Evolutionary conservation across 1,284 basidiomycete species (phyloP), one percentile per base, ranked within the genome.

Genomic region (Fomitopsis pinicola): DNA sequence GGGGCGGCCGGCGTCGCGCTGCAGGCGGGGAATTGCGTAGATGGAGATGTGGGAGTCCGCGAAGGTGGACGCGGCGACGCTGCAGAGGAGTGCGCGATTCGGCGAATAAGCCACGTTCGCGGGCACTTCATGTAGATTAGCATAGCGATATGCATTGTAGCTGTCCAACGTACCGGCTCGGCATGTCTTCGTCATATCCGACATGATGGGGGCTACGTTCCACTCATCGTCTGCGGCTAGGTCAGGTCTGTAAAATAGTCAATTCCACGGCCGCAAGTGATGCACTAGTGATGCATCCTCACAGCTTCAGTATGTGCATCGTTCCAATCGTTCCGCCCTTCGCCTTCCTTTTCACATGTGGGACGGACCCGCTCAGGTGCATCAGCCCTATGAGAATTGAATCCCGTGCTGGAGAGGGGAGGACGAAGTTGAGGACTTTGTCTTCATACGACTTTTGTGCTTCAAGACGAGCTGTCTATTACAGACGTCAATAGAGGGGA

Each of bases 241-340:
- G 55, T 84, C 81, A 42, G 82, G 80, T 56, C 89, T 91, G 63
- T 19, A 42, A 22, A 22, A 28, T 46, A 62, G 36, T 61, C 19
- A 30, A 57, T 35, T 33, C 14, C 38, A 56, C 35, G 28, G 38
- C 15, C 63, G 33, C 48, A 54, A 46, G 44, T 38, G 40, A 46
- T 10, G 35, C 19, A 14, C 30, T 15, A 33, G 8, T 30, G 28
- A 12, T 19, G 3, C 42, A 19, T 17, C 69, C 83, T 66, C 64
- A 89, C 89, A 88, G 58, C 63, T 80, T 81, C 35, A 91, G 65
- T 19, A 83, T 77, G 44, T 69, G 70, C 17, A 85, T 73, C 17
- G 70, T 73, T n/a, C 89, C 89, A 38, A 85, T 77, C 0, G 71
- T 58, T 6, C 77, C 70, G 55, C 83, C 80, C 64, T 75, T 82